These are phyloP conservation scores for Salicornia ramosissima DNA, from an alignment of 148 eudicot species.

Conservation along the genomic window DNA sequence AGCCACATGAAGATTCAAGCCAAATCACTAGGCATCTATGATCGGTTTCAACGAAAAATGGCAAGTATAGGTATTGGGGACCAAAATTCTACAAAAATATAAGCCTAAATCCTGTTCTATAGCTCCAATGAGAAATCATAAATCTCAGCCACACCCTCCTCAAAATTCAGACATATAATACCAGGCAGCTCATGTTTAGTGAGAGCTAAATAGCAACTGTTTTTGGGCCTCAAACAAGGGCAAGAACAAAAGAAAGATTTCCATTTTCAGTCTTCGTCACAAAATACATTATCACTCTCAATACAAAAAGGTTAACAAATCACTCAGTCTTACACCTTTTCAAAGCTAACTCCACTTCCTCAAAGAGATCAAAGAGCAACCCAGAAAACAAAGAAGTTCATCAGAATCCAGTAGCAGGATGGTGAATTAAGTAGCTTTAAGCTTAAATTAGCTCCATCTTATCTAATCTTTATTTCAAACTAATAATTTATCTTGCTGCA, in stretches of 20 bases:
- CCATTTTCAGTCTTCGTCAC: neutral
- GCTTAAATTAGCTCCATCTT: neutral
- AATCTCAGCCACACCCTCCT: neutral
- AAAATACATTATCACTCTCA: neutral
- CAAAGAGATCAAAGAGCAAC: slow-evolving; percentile 10
- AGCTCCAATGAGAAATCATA: neutral
- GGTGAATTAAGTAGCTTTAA: neutral
- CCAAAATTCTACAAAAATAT: slow-evolving; percentile 7
- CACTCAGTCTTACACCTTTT: neutral
- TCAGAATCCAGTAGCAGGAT: slow-evolving; percentile 6
- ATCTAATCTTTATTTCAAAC: too few species aligned
- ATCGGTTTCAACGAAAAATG: neutral
- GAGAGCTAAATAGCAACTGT: neutral
- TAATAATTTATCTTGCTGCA: too few species aligned
- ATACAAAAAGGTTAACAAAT: neutral
- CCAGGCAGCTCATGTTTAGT: too few species aligned
- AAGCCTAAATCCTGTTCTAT: neutral
- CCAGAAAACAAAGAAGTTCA: neutral
- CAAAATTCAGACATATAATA: neutral
- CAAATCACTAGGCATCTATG: neutral
- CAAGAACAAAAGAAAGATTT: neutral
- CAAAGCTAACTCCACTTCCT: neutral
- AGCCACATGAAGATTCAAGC: neutral
- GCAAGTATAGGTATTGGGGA: neutral
- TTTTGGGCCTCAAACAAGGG: neutral